Evolutionary conservation across 257 asterid genomes (phyloP), one percentile per base, ranked within the genome.

Genomic region (Lantana camara): DNA sequence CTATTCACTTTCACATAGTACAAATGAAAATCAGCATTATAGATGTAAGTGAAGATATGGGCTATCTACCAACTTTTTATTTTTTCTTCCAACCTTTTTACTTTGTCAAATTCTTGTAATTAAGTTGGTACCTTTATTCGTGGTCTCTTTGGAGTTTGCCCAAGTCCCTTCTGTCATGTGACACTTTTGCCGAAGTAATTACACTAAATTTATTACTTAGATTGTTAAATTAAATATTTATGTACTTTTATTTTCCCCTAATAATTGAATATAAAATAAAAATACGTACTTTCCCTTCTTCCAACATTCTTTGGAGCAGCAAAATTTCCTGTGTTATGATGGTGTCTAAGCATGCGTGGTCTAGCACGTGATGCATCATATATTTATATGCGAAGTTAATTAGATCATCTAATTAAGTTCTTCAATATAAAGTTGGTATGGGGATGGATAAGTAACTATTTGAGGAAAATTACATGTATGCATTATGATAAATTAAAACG

Each of bases 321-420:
- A 74, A 67, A 74, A 67, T 41, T 65, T 75, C 74, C 30, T 52
- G 30, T 60, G 79, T 37, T 54, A 87, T 87, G 68, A 87, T 83
- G 70, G 63, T 84, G 92, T 83, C 91, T 70, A 65, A 61, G 72
- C 81, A 84, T 82, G 95, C 92, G 77, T 77, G 81, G 74, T 82
- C 82, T 66, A 11, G 57, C 88, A 80, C 77, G 77, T 75, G 82
- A 77, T 38, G 62, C 64, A 63, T 44, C 48, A 69, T 23, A 32
- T 57, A 3, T 20, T 49, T 48, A 12, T 34, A 17, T 22, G 3
- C 45, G 0, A 52, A 9, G 40, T 24, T 60, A 24, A 38, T 37
- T 37, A 10, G 2, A 15, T 5, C 14, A 41, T 12, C 3, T 27
- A n/a, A n/a, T n/a, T n/a, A n/a, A n/a, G n/a, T n/a, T n/a, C n/a